These are phyloP conservation scores for Lentinus tigrinus DNA, from an alignment of 768 basidiomycete genomes.

Conservation along the genomic window DNA sequence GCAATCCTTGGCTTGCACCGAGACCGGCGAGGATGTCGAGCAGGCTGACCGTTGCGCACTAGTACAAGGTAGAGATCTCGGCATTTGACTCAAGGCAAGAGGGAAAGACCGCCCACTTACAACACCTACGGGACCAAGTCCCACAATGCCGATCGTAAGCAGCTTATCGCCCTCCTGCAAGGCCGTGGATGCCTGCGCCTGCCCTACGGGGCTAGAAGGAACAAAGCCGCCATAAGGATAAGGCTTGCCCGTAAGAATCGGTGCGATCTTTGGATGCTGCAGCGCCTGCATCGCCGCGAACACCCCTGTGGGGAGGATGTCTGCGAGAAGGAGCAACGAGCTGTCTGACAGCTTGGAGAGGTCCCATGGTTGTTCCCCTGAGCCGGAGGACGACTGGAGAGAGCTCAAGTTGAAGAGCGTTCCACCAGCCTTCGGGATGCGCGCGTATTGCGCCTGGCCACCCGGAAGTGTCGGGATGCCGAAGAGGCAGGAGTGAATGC, in stretches of 20 bases:
- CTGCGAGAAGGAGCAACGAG: slow-evolving; percentile 69
- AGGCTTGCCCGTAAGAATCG: slow-evolving; percentile 55
- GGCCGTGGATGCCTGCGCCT: slow-evolving; percentile 16
- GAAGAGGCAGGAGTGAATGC: slow-evolving; percentile 59
- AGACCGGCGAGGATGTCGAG: slow-evolving; percentile 56
- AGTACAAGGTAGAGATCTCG: background rate
- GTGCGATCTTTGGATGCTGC: slow-evolving; percentile 67
- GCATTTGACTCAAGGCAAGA: too few species aligned
- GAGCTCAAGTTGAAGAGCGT: slow-evolving; percentile 65
- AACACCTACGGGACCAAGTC: slow-evolving; percentile 78
- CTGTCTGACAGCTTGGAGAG: slow-evolving; percentile 46
- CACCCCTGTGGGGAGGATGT: slow-evolving; percentile 78
- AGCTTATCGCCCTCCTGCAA: slow-evolving; percentile 47
- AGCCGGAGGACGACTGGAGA: background rate
- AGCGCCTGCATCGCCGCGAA: slow-evolving; percentile 74
- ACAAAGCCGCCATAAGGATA: slow-evolving; percentile 45
- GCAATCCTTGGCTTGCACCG: slow-evolving; percentile 25
- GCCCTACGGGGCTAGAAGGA: background rate
- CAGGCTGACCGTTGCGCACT: slow-evolving; percentile 64
- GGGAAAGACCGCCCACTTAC: slow-evolving; percentile 36
- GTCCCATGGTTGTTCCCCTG: slow-evolving; percentile 23
- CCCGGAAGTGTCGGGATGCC: slow-evolving; percentile 67
- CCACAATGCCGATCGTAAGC: slow-evolving; percentile 66
- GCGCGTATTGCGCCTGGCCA: slow-evolving; percentile 78
- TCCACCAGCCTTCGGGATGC: slow-evolving; percentile 78